These are phyloP conservation scores for Globisporangium cylindrosporum DNA, from an alignment of 352 stramenopile genomes.

Conservation along the genomic window DNA sequence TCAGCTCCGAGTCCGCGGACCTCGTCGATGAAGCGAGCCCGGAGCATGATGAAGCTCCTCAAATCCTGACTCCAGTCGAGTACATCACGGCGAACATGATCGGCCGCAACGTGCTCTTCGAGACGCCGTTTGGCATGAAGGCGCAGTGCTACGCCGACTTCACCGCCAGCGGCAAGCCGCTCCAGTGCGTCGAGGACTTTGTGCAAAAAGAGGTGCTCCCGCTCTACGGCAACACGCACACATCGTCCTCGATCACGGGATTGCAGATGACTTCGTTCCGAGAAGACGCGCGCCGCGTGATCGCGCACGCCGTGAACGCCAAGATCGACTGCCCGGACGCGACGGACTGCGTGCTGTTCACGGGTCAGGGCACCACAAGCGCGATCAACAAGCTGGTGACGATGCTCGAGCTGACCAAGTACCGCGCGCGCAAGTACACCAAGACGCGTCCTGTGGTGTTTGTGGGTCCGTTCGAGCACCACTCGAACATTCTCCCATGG, in stretches of 20 bases:
- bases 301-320: slow-evolving; percentile 89
- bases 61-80: slow-evolving; percentile 12
- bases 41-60: background rate
- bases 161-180: slow-evolving; percentile 89
- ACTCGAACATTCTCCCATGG: slow-evolving; percentile 98
- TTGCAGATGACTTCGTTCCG: slow-evolving; percentile 93
- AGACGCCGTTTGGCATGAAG: slow-evolving; percentile 62
- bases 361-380: slow-evolving; percentile 80
- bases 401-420: slow-evolving; percentile 45
- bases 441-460: slow-evolving; percentile 82
- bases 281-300: slow-evolving; percentile 93
- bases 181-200: slow-evolving; percentile 90
- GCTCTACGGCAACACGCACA: slow-evolving; percentile 98
- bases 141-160: slow-evolving; percentile 94
- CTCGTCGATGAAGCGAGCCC: background rate
- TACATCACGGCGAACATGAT: slow-evolving; percentile 49
- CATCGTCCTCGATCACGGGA: slow-evolving; percentile 77
- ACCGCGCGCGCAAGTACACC: background rate
- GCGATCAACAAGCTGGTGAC: slow-evolving; percentile 81
- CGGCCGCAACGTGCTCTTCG: slow-evolving; percentile 43
- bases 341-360: slow-evolving; percentile 96
- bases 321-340: slow-evolving; percentile 86
- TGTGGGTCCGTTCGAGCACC: slow-evolving; percentile 94
- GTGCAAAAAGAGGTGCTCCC: slow-evolving; percentile 86
- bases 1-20: background rate